Percentiles rank a stretch among this genome's conserved stretches.
Conservation (phyloP, 2,329 filamentous ascomycete genomes). For the Sporothrix euskadiensis region DNA sequence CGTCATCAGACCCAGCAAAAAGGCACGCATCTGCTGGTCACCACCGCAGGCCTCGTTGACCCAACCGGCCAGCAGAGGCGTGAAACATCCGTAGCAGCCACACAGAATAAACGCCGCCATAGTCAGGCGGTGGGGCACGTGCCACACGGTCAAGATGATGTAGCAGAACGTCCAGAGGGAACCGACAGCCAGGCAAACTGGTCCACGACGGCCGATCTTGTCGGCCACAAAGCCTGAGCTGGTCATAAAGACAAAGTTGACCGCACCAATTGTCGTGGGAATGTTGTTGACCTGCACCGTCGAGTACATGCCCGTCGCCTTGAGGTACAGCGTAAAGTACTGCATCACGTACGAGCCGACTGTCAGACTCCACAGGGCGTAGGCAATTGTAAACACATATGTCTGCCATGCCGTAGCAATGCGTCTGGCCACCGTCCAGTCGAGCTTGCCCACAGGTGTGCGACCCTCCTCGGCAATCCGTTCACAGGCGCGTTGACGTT, state of each 20-base stretch:
- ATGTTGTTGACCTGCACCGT: slow-evolving; percentile 49
- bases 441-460: slow-evolving; percentile 42
- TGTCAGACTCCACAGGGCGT: slow-evolving; percentile 45
- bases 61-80: slow-evolving; percentile 46
- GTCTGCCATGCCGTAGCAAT: slow-evolving; percentile 48
- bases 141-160: slow-evolving; percentile 43
- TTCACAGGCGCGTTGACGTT: slow-evolving; percentile 64
- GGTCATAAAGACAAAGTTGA: slow-evolving; percentile 47
- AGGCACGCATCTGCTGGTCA: slow-evolving; percentile 47
- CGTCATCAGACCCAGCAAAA: slow-evolving; percentile 44
- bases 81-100: slow-evolving; percentile 47
- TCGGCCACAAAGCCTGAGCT: slow-evolving; percentile 37
- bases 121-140: slow-evolving; percentile 41
- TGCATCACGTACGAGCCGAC: slow-evolving; percentile 45
- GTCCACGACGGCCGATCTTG: slow-evolving; percentile 41
- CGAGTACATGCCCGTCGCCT: slow-evolving; percentile 40
- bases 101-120: slow-evolving; percentile 45
- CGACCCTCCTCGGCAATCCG: slow-evolving; percentile 63
- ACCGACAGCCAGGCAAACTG: slow-evolving; percentile 43
- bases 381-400: slow-evolving; percentile 46
- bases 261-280: slow-evolving; percentile 46
- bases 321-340: slow-evolving; percentile 46
- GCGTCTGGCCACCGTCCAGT: slow-evolving; percentile 42
- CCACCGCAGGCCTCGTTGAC: slow-evolving; percentile 45
- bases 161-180: slow-evolving; percentile 42